phyloP scores from a whole-genome alignment of 2,329 filamentous ascomycete species.

The Elsinoe arachidis region DNA sequence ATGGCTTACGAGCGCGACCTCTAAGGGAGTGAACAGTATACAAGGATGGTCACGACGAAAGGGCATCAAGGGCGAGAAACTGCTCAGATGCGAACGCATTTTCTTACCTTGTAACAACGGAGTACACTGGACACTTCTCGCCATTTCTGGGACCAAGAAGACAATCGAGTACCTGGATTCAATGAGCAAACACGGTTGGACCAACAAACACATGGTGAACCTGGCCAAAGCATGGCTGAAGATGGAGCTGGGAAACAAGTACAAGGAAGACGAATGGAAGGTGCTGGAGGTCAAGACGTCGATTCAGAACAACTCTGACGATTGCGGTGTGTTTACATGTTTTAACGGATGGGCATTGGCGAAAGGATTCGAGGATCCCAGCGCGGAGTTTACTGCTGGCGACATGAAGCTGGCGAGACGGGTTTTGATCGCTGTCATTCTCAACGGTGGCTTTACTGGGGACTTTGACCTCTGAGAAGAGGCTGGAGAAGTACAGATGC shows the following conservation, averaged over 20 bases:
- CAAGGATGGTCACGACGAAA: slow-evolving; percentile 50
- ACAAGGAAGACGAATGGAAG: slow-evolving; percentile 52
- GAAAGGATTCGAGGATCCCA: slow-evolving; percentile 29
- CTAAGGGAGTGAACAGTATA: slow-evolving; percentile 40
- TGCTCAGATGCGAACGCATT: slow-evolving; percentile 57
- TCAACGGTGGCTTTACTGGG: slow-evolving; percentile 58
- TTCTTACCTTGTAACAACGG: slow-evolving; percentile 56
- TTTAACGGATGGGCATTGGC: slow-evolving; percentile 59
- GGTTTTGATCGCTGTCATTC: slow-evolving; percentile 55
- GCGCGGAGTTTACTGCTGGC: slow-evolving; percentile 37
- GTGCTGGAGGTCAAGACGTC: slow-evolving; percentile 41
- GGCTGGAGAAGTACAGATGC: background rate
- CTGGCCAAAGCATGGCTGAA: slow-evolving; percentile 45
- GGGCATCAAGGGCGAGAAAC: slow-evolving; percentile 51
- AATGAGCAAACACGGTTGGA: slow-evolving; percentile 39
- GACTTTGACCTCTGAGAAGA: slow-evolving; percentile 37
- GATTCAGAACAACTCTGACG: slow-evolving; percentile 56
- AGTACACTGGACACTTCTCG: slow-evolving; percentile 63
- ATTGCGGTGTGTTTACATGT: slow-evolving; percentile 71
- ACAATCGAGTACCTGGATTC: slow-evolving; percentile 64
- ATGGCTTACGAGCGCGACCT: slow-evolving; percentile 50
- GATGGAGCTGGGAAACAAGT: slow-evolving; percentile 49
- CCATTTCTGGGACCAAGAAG: slow-evolving; percentile 53
- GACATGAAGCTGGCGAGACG: slow-evolving; percentile 46
- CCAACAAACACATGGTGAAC: slow-evolving; percentile 17